These are phyloP conservation scores for Royoungia palumana DNA, from an alignment of 768 basidiomycete genomes.

Conservation along the genomic window DNA sequence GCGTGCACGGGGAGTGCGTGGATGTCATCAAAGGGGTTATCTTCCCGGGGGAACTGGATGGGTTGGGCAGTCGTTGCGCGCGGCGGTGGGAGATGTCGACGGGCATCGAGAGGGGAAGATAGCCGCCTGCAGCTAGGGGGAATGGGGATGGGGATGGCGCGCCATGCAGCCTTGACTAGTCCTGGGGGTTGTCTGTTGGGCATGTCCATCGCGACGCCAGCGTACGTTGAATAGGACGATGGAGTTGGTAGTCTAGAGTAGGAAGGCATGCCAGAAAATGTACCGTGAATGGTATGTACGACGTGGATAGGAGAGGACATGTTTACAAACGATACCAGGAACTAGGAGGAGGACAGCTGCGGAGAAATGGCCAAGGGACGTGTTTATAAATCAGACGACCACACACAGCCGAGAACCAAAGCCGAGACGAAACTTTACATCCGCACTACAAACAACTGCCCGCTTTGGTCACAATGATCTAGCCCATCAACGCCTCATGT, in stretches of 20 bases:
- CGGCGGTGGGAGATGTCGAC: slow-evolving; percentile 8
- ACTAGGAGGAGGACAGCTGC: slow-evolving; percentile 11
- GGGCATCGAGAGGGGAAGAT: slow-evolving; percentile 8
- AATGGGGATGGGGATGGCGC: slow-evolving; percentile 15
- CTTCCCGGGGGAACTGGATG: slow-evolving; percentile 20
- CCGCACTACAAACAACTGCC: slow-evolving; percentile 14
- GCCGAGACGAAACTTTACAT: slow-evolving; percentile 8
- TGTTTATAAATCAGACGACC: slow-evolving; percentile 20
- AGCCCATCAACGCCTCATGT: slow-evolving; percentile 5
- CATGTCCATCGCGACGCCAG: slow-evolving; percentile 24
- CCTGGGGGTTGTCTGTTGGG: slow-evolving; percentile 21
- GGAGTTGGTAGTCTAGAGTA: slow-evolving; percentile 15
- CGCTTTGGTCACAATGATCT: slow-evolving; percentile 19
- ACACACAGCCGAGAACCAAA: slow-evolving; percentile 17
- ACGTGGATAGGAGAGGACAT: slow-evolving; percentile 29
- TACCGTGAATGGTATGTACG: slow-evolving; percentile 32
- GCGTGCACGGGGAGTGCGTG: slow-evolving; percentile 11
- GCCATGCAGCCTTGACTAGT: slow-evolving; percentile 27
- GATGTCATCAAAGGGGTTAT: slow-evolving; percentile 26
- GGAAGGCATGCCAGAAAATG: slow-evolving; percentile 29
- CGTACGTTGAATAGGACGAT: slow-evolving; percentile 19
- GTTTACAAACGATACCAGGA: slow-evolving; percentile 10
- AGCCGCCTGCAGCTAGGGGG: slow-evolving; percentile 31
- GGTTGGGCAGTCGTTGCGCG: slow-evolving; percentile 18
- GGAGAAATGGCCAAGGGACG: not conserved